Evolutionary conservation across 1,284 basidiomycete species (phyloP).

Genomic region (Chalciporus sp.): DNA sequence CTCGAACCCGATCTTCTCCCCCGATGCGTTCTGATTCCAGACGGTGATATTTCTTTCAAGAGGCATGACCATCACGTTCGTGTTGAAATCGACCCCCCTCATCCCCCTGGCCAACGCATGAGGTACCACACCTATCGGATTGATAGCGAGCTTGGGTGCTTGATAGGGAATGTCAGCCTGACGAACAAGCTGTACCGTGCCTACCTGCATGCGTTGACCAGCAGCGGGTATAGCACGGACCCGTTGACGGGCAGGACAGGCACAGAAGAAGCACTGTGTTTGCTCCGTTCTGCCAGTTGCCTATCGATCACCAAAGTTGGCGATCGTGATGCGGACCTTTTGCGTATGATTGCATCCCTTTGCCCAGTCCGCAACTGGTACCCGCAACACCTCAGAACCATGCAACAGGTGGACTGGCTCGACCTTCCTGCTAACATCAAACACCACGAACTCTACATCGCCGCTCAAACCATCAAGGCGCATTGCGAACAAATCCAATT

Average conservation of each 20-base stretch:
- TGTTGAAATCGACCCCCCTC: constrained; percentile 23
- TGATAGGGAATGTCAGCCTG: constrained; percentile 37
- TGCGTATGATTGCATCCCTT: constrained; percentile 38
- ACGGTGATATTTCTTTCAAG: constrained; percentile 34
- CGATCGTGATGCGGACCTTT: constrained; percentile 30
- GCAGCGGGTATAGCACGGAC: constrained; percentile 42
- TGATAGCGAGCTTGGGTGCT: constrained; percentile 40
- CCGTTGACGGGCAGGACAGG: constrained; percentile 48
- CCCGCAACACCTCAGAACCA: constrained; percentile 39
- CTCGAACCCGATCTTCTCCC: constrained; percentile 9
- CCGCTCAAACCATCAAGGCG: constrained; percentile 32
- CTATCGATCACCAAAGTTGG: constrained; percentile 41
- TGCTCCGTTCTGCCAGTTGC: constrained; percentile 40
- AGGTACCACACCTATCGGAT: constrained; percentile 41
- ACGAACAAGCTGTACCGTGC: constrained; percentile 41
- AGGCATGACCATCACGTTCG: constrained; percentile 27
- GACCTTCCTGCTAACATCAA: constrained; percentile 31
- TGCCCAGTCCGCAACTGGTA: constrained; percentile 41
- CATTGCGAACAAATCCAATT: constrained; percentile 25
- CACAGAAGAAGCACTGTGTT: constrained; percentile 45
- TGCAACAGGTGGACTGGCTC: constrained; percentile 36
- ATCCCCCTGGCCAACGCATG: constrained; percentile 5
- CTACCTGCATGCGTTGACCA: constrained; percentile 49
- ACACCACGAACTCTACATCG: constrained; percentile 33
- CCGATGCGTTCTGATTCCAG: constrained; percentile 43